Percentiles rank a stretch among this genome's conserved stretches.
Conservation (phyloP, 2,329 filamentous ascomycete species). For the Fusarium staphyleae region DNA sequence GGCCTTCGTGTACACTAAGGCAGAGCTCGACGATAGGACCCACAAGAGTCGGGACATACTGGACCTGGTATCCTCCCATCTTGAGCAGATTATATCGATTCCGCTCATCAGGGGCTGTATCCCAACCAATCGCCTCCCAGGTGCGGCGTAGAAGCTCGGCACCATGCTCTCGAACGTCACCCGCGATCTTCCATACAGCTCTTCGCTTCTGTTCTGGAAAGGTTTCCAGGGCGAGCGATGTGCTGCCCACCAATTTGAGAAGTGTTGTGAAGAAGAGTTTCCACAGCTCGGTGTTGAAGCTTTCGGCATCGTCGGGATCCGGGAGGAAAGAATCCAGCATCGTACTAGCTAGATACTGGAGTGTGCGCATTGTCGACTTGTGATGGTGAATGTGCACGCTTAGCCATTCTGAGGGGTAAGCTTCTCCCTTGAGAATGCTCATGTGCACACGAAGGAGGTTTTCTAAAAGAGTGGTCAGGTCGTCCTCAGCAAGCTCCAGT, state of each 20-base stretch:
- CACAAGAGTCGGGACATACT: constrained; percentile 93
- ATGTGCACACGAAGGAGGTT: constrained; percentile 84
- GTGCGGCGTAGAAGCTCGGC: constrained; percentile 83
- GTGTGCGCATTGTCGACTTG: constrained; percentile 83
- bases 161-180: constrained; percentile 91
- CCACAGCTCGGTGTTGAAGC: constrained; percentile 93
- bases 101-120: constrained; percentile 81
- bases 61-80: constrained; percentile 96
- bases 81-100: constrained; percentile 78
- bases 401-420: constrained; percentile 89
- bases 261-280: constrained; percentile 90
- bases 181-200: constrained; percentile 98
- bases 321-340: constrained; percentile 86
- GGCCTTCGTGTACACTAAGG: constrained; percentile 90
- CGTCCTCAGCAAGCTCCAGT: constrained; percentile 75
- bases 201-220: constrained; percentile 96
- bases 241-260: constrained; percentile 86
- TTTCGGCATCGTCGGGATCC: constrained; percentile 87
- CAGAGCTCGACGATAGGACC: constrained; percentile 93
- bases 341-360: constrained; percentile 82
- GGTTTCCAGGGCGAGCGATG: constrained; percentile 88
- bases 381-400: constrained; percentile 94
- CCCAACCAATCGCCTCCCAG: constrained; percentile 98
- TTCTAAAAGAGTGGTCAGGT: constrained; percentile 77
- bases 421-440: constrained; percentile 87